These are phyloP conservation scores for Verbascum thapsus DNA, from an alignment of 257 asterid species.

Conservation along the genomic window DNA sequence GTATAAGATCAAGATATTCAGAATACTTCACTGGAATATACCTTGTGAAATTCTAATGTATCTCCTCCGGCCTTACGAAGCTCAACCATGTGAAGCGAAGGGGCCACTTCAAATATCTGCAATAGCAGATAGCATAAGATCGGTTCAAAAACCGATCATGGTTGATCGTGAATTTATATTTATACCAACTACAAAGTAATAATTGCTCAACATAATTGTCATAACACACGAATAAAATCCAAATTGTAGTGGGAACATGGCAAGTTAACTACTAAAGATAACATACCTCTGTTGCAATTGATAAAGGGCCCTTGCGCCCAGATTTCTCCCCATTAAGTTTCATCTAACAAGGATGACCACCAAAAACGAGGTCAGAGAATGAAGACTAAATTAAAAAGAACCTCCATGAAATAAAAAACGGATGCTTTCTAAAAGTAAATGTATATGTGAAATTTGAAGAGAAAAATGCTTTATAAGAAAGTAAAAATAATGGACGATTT, in stretches of 20 bases:
- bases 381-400: not conserved
- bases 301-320: slow-evolving; percentile 91
- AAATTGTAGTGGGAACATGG: too few relatives aligned
- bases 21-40: slow-evolving; percentile 20
- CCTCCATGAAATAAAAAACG: not conserved
- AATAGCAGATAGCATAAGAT: slow-evolving; percentile 19
- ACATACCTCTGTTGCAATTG: slow-evolving; percentile 87
- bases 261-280: too few relatives aligned
- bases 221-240: too few relatives aligned
- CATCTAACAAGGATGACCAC: slow-evolving; percentile 49
- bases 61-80: slow-evolving; percentile 95
- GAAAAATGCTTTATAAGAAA: not conserved
- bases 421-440: not conserved
- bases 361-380: slow-evolving; percentile 15
- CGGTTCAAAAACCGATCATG: not conserved
- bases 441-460: not conserved
- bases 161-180: too few relatives aligned
- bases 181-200: not conserved
- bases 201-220: not conserved
- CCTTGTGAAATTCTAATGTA: slow-evolving; percentile 94
- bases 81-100: slow-evolving; percentile 88
- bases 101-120: slow-evolving; percentile 92
- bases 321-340: slow-evolving; percentile 92
- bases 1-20: not conserved
- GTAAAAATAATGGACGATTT: not conserved